Percentiles rank a stretch among this genome's conserved stretches.
Evolutionary conservation across 768 basidiomycete genomes (phyloP).

Genomic region (Xerocomus brunneocitrinus): DNA sequence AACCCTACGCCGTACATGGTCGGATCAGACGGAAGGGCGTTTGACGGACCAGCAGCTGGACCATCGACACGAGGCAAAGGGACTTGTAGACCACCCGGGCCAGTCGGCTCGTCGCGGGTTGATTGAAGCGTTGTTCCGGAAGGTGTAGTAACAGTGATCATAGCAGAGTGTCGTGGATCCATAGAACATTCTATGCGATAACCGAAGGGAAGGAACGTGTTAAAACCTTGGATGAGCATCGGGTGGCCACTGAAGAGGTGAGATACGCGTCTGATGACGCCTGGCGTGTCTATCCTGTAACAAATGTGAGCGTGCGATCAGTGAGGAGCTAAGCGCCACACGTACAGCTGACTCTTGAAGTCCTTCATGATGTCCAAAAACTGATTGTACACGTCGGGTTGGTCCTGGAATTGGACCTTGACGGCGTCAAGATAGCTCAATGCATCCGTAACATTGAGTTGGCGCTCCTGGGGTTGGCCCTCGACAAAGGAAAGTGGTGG

Average conservation of each 20-base stretch:
- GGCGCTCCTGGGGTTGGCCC: constrained; percentile 34
- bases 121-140: constrained; percentile 59
- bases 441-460: constrained; percentile 59
- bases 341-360: constrained; percentile 61
- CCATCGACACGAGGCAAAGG: constrained; percentile 23
- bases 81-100: constrained; percentile 37
- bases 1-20: constrained; percentile 28
- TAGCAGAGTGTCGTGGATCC: constrained; percentile 57
- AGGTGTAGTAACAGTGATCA: constrained; percentile 77
- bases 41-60: constrained; percentile 6
- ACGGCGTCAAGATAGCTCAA: constrained; percentile 61
- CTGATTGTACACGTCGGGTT: constrained; percentile 59
- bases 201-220: constrained; percentile 92
- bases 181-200: constrained; percentile 85
- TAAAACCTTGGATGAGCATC: constrained; percentile 92
- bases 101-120: constrained; percentile 41
- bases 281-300: constrained; percentile 90
- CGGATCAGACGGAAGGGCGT: constrained; percentile 16
- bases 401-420: constrained; percentile 54
- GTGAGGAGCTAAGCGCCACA: constrained; percentile 1
- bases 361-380: constrained; percentile 74
- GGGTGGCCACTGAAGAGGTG: constrained; percentile 90
- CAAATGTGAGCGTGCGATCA: background rate
- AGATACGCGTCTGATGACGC: constrained; percentile 94
- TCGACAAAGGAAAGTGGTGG: constrained; percentile 23